A percentile compares a stretch with the other conserved stretches of the same genome.
These are phyloP conservation scores for Entomortierella chlamydospora DNA, from an alignment of 192 early-diverging fungal genomes.

Conservation along the genomic window DNA sequence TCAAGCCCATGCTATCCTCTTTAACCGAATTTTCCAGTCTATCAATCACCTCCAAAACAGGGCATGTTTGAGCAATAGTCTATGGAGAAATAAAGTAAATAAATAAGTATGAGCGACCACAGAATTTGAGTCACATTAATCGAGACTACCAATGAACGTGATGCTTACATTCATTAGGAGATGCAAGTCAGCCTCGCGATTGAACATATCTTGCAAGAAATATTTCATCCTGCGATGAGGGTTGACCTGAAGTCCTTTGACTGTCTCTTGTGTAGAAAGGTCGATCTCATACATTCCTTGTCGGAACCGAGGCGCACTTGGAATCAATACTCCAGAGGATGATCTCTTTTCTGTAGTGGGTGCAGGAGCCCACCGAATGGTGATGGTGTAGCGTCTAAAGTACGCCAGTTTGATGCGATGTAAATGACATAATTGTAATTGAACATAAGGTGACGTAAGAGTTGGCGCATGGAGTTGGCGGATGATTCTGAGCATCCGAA, in stretches of 20 bases:
- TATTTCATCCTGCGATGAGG: constrained; percentile 44
- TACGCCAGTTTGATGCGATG: constrained; percentile 36
- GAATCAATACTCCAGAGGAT: constrained; percentile 15
- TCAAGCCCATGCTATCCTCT: constrained; percentile 40
- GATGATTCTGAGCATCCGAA: constrained; percentile 38
- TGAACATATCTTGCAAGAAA: constrained; percentile 51
- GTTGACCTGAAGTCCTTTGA: constrained; percentile 7
- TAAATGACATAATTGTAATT: constrained; percentile 19
- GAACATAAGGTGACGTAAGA: constrained; percentile 18
- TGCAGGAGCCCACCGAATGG: constrained; percentile 32
- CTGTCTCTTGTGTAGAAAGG: background rate
- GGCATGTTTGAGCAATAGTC: constrained; percentile 37
- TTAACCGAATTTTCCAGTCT: constrained; percentile 42
- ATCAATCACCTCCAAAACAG: constrained; percentile 40
- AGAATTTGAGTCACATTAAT: too few relatives aligned
- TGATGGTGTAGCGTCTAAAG: constrained; percentile 19
- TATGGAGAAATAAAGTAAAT: constrained; percentile 5
- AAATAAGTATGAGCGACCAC: background rate
- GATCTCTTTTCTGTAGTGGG: constrained; percentile 19
- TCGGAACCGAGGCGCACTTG: constrained; percentile 38
- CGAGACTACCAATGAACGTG: too few relatives aligned
- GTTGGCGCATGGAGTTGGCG: constrained; percentile 50
- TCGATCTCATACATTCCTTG: constrained; percentile 39
- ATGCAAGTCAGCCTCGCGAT: constrained; percentile 44
- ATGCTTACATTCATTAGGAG: constrained; percentile 43